Percentiles rank a stretch among this genome's conserved stretches.
Conservation (phyloP, 495 filamentous ascomycete genomes). For the Hypoxylon fuscum region DNA sequence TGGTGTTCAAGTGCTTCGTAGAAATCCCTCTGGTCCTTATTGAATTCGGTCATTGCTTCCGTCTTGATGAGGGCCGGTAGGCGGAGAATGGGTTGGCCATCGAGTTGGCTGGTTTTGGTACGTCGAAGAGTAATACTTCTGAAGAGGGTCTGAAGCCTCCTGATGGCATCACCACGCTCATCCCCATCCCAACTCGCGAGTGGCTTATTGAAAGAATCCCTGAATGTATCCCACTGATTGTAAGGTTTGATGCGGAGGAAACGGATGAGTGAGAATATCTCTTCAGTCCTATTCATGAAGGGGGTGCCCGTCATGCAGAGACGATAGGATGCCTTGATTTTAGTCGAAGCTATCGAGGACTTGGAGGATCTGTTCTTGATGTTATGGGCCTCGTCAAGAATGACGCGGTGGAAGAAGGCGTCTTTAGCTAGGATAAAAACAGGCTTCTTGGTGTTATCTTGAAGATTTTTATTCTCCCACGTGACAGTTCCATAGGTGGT, state of each 20-base stretch:
- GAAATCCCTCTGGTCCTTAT: constrained; percentile 72
- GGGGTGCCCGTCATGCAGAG: constrained; percentile 94
- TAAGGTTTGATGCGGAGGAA: constrained; percentile 90
- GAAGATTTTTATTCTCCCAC: constrained; percentile 68
- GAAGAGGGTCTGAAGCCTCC: constrained; percentile 78
- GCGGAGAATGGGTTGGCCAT: constrained; percentile 82
- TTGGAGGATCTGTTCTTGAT: constrained; percentile 88
- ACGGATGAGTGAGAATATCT: constrained; percentile 82
- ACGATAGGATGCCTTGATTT: constrained; percentile 70
- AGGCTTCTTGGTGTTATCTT: constrained; percentile 28
- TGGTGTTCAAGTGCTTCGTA: constrained; percentile 76
- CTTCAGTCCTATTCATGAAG: constrained; percentile 89
- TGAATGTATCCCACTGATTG: constrained; percentile 67
- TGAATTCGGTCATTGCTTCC: constrained; percentile 74
- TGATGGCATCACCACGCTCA: constrained; percentile 63
- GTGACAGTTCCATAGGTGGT: constrained; percentile 88
- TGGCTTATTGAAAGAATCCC: constrained; percentile 40
- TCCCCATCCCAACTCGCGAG: constrained; percentile 43
- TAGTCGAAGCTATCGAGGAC: constrained; percentile 66
- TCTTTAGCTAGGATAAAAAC: constrained; percentile 65
- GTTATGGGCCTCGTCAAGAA: constrained; percentile 93
- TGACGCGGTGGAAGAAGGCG: constrained; percentile 81
- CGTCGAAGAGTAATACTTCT: constrained; percentile 88
- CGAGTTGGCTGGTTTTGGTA: constrained; percentile 83
- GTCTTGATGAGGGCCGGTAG: constrained; percentile 76